Percentiles rank a stretch among this genome's conserved stretches.
phyloP scores from a whole-genome alignment of 2,329 filamentous ascomycete genomes.

The Aspergillus sp. region DNA sequence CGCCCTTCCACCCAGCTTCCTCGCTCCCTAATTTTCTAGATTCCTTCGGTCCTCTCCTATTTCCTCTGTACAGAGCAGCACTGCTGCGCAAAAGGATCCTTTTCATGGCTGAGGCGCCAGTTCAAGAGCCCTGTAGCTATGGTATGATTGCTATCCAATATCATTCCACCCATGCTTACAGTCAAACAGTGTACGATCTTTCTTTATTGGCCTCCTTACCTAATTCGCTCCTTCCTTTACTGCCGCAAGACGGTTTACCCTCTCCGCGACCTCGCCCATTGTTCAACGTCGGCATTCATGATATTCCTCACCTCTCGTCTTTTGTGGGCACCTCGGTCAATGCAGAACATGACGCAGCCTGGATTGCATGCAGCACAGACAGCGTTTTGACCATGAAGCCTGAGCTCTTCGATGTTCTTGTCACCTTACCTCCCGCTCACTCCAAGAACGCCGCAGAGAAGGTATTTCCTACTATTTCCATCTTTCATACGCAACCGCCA shows the following conservation, averaged over 20 bases:
- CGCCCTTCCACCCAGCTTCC: slow-evolving; percentile 80
- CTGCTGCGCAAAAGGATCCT: slow-evolving; percentile 84
- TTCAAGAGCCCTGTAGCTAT: slow-evolving; percentile 84
- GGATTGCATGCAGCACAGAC: slow-evolving; percentile 95
- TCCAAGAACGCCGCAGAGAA: slow-evolving; percentile 60
- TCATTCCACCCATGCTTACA: slow-evolving; percentile 29
- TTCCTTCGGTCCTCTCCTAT: slow-evolving; percentile 85
- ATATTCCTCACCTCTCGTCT: slow-evolving; percentile 77
- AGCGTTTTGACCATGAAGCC: slow-evolving; percentile 86
- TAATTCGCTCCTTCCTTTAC: slow-evolving; percentile 66
- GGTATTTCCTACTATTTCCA: slow-evolving; percentile 75
- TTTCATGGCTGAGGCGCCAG: slow-evolving; percentile 81
- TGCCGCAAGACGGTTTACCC: slow-evolving; percentile 64
- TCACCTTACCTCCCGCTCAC: slow-evolving; percentile 72
- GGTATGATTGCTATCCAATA: slow-evolving; percentile 55
- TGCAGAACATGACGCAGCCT: slow-evolving; percentile 58
- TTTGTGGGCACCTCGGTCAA: slow-evolving; percentile 54
- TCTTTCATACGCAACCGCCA: slow-evolving; percentile 58
- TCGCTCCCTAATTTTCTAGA: slow-evolving; percentile 77
- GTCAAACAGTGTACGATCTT: slow-evolving; percentile 75
- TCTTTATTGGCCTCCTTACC: slow-evolving; percentile 92
- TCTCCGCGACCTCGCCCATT: slow-evolving; percentile 71
- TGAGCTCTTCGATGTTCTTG: slow-evolving; percentile 83
- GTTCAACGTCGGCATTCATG: slow-evolving; percentile 92
- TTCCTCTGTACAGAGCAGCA: slow-evolving; percentile 85